phyloP scores from a whole-genome alignment of 225 moss, liverwort and hornwort genomes.

The Polytrichum commune region DNA sequence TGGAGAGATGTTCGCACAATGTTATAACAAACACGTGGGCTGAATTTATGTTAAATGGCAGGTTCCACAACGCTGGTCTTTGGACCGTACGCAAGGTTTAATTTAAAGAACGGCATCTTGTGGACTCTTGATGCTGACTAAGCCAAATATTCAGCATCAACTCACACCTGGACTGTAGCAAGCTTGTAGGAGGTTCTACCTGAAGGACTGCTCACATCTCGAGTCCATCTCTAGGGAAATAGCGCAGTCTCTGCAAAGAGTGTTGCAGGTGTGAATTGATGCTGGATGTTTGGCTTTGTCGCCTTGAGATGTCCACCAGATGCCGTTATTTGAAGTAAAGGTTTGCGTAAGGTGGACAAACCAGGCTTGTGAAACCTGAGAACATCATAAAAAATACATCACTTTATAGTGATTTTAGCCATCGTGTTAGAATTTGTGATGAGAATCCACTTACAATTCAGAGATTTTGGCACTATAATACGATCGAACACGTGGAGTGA shows the following conservation, averaged over 20 bases:
- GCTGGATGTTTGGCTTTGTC: slow-evolving; percentile 33
- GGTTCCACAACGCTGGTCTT: slow-evolving; percentile 51
- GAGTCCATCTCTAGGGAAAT: slow-evolving; percentile 26
- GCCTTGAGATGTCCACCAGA: slow-evolving; percentile 44
- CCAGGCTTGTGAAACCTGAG: slow-evolving; percentile 42
- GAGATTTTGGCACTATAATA: no score
- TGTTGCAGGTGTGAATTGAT: slow-evolving; percentile 1
- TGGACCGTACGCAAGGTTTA: slow-evolving; percentile 35
- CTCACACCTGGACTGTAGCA: not conserved
- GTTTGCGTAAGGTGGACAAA: slow-evolving; percentile 38
- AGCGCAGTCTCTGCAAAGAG: slow-evolving; percentile 27
- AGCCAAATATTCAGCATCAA: slow-evolving; percentile 28
- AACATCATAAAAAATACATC: no score
- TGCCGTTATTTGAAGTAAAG: slow-evolving; percentile 31
- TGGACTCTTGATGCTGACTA: slow-evolving; percentile 46
- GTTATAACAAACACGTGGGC: no score
- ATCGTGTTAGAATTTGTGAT: no score
- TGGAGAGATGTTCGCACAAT: no score
- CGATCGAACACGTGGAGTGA: no score
- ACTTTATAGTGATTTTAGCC: no score
- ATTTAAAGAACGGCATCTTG: slow-evolving; percentile 31
- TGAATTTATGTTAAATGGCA: slow-evolving; percentile 12
- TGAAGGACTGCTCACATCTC: slow-evolving; percentile 34
- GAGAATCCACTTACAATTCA: not conserved
- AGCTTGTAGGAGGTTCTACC: slow-evolving; percentile 44